Conservation (phyloP, 805 yeast genomes). For the Hanseniaspora clermontiae region DNA sequence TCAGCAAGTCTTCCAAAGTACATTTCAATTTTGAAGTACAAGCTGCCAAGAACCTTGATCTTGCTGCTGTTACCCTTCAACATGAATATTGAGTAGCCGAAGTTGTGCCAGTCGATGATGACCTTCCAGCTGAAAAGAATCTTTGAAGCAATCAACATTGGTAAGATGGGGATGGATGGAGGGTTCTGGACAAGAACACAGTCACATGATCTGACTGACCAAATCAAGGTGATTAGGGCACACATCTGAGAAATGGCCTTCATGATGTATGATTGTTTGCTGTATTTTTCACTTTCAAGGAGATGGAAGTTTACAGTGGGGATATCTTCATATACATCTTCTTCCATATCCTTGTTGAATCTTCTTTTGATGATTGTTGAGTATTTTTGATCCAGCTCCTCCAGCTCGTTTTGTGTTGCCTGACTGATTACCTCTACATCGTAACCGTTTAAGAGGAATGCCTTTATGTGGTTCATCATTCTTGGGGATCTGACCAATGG, state of each 20-base stretch:
- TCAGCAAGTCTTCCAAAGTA: slow-evolving; percentile 50
- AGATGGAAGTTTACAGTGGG: not conserved
- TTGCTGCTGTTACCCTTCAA: slow-evolving; percentile 40
- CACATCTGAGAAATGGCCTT: slow-evolving; percentile 51
- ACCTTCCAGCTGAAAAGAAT: slow-evolving; percentile 32
- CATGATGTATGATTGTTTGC: slow-evolving; percentile 29
- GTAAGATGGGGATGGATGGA: slow-evolving; percentile 74
- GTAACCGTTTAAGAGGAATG: slow-evolving; percentile 57
- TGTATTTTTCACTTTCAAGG: not conserved
- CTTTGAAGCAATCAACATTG: slow-evolving; percentile 46
- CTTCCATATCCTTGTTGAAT: not conserved
- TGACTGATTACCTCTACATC: slow-evolving; percentile 80
- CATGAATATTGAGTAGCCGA: slow-evolving; percentile 72
- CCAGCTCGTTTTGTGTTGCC: slow-evolving; percentile 39
- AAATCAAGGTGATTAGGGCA: slow-evolving; percentile 37
- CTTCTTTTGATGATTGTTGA: not conserved
- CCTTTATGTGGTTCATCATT: slow-evolving; percentile 78
- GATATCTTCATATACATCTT: slow-evolving; percentile 22
- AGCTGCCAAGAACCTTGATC: slow-evolving; percentile 48
- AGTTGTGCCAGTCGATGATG: slow-evolving; percentile 91
- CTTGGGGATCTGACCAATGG: slow-evolving; percentile 93
- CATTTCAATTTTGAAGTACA: slow-evolving; percentile 52
- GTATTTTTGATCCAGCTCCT: not conserved
- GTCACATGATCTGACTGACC: slow-evolving; percentile 46
- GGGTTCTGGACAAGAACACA: slow-evolving; percentile 79